phyloP scores from a whole-genome alignment of 345 rosid species.

The Euclidium syriacum region DNA sequence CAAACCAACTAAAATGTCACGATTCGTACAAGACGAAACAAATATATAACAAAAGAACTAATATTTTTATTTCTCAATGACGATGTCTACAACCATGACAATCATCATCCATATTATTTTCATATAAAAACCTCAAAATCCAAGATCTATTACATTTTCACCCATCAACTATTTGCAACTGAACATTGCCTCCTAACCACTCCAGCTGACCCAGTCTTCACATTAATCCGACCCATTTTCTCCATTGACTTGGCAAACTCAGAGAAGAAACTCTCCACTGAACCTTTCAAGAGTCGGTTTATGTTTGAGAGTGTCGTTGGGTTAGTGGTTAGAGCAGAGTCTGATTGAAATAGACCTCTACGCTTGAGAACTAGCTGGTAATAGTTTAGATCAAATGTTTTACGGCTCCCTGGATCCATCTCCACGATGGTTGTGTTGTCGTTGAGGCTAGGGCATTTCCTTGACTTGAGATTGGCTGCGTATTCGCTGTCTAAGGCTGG shows the following conservation, averaged over 20 bases:
- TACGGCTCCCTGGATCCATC: conserved; percentile 83
- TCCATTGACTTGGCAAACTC: conserved; percentile 73
- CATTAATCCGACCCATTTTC: conserved; percentile 66
- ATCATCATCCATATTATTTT: neutral
- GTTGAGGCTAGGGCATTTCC: conserved; percentile 53
- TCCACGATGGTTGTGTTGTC: conserved; percentile 67
- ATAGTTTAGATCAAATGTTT: conserved; percentile 69
- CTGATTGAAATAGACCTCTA: conserved; percentile 74
- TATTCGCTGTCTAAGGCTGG: conserved; percentile 70
- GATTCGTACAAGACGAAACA: conserved; percentile 16
- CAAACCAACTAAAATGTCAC: conserved; percentile 12
- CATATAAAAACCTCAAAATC: conserved; percentile 12
- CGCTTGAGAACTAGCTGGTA: conserved; percentile 54
- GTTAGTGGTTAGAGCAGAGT: conserved; percentile 60
- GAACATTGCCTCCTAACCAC: conserved; percentile 68
- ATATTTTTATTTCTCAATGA: conserved; percentile 2
- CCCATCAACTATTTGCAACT: conserved; percentile 44
- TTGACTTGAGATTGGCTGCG: conserved; percentile 65
- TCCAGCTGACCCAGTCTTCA: conserved; percentile 59
- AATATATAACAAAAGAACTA: neutral
- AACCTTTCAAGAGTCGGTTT: conserved; percentile 43
- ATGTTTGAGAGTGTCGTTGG: conserved; percentile 43
- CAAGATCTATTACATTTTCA: neutral
- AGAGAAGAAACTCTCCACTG: conserved; percentile 42
- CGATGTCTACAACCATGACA: conserved; percentile 7